phyloP scores from a whole-genome alignment of 2,329 filamentous ascomycete species.

The Talaromyces islandicus region DNA sequence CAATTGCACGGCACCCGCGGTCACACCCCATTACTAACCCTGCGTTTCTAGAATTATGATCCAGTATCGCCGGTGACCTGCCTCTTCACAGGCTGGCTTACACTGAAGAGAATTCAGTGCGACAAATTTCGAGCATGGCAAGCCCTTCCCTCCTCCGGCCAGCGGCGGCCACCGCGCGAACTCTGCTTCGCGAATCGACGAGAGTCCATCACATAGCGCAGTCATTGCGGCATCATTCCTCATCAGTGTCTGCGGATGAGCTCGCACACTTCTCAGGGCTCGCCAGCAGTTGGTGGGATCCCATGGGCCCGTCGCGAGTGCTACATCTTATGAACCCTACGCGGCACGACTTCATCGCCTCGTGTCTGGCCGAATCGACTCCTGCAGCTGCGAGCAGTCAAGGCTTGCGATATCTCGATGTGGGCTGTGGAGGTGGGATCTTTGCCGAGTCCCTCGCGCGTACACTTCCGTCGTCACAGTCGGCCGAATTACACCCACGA shows the following conservation, averaged over 20 bases:
- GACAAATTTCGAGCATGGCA: not conserved
- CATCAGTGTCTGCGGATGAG: slow-evolving; percentile 81
- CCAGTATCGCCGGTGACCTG: not conserved
- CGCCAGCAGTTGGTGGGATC: slow-evolving; percentile 95
- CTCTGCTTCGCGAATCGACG: slow-evolving; percentile 1
- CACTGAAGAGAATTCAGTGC: not conserved
- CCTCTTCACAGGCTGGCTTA: not conserved
- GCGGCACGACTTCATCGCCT: slow-evolving; percentile 82
- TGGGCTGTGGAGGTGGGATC: slow-evolving; percentile 94
- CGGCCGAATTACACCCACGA: slow-evolving; percentile 12
- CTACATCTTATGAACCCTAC: slow-evolving; percentile 98
- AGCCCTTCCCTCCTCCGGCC: slow-evolving; percentile 1
- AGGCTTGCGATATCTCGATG: slow-evolving; percentile 70
- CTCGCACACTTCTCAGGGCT: slow-evolving; percentile 92
- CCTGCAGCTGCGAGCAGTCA: slow-evolving; percentile 22
- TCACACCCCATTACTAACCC: not conserved
- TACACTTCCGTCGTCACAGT: slow-evolving; percentile 23
- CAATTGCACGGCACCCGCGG: not conserved
- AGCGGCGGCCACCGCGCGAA: slow-evolving; percentile 2
- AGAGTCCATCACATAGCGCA: not conserved
- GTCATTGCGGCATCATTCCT: slow-evolving; percentile 38
- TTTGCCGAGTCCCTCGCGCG: slow-evolving; percentile 67
- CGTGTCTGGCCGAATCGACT: slow-evolving; percentile 58
- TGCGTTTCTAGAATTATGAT: not conserved
- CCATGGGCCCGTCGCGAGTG: slow-evolving; percentile 82